phyloP scores from a whole-genome alignment of 2,329 filamentous ascomycete species.

The Falciphora oryzae region DNA sequence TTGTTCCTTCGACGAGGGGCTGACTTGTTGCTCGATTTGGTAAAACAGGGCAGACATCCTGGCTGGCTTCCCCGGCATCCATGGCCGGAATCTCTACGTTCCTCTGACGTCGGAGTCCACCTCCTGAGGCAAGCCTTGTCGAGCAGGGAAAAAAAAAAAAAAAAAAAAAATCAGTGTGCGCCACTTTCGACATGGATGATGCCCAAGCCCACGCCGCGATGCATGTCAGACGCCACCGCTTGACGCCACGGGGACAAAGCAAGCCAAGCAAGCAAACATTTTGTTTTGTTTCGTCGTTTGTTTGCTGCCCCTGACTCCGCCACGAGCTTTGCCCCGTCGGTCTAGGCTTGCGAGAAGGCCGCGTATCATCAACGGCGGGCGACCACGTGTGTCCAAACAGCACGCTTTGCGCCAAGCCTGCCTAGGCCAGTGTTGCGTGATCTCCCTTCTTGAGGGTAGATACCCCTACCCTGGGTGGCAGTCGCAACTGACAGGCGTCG shows the following conservation, averaged over 20 bases:
- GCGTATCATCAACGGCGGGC: too few relatives aligned
- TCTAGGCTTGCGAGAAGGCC: too few relatives aligned
- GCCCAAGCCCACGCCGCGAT: too few relatives aligned
- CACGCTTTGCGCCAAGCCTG: too few relatives aligned
- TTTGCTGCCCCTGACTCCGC: too few relatives aligned
- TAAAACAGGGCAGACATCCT: background rate
- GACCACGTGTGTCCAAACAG: too few relatives aligned
- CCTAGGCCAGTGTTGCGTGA: too few relatives aligned
- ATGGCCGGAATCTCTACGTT: background rate
- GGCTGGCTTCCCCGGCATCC: background rate
- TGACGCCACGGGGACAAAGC: background rate
- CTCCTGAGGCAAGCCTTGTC: background rate
- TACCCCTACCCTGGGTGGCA: too few relatives aligned
- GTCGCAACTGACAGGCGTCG: too few relatives aligned
- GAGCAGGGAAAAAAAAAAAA: background rate
- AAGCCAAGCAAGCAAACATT: background rate
- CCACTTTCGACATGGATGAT: background rate
- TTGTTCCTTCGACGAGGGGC: too few relatives aligned
- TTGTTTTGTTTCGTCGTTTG: background rate
- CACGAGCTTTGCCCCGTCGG: too few relatives aligned
- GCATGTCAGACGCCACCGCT: background rate
- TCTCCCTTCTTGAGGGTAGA: too few relatives aligned
- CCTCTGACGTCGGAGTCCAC: background rate
- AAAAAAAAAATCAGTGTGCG: background rate
- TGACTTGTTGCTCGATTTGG: conserved; percentile 4